Conservation (phyloP, 1,284 basidiomycete genomes). For the Cutaneotrichosporon daszewskae region DNA sequence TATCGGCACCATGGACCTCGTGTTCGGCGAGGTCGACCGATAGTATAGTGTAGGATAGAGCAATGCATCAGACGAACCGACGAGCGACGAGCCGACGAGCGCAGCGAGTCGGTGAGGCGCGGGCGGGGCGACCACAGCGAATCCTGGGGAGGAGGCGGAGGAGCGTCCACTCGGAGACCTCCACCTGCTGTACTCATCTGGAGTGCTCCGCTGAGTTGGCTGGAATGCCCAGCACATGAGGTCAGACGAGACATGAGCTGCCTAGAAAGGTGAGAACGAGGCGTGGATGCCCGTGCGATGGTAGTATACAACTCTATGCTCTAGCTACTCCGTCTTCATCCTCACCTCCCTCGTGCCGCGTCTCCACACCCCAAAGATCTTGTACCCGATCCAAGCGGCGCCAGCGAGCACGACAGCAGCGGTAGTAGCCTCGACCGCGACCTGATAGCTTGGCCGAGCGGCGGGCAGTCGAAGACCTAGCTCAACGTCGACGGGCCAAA, state of each 20-base stretch:
- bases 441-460: conserved; percentile 1
- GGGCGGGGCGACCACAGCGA: neutral
- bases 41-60: conserved; percentile 22
- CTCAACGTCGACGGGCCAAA: neutral
- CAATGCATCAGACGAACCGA: conserved; percentile 12
- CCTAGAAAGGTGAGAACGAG: too few relatives aligned
- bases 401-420: conserved; percentile 6
- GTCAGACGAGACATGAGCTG: too few relatives aligned
- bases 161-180: neutral
- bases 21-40: conserved; percentile 65
- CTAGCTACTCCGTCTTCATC: conserved; percentile 5
- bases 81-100: neutral
- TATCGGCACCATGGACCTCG: conserved; percentile 82
- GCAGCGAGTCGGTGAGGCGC: neutral
- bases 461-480: conserved; percentile 5
- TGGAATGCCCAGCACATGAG: too few relatives aligned
- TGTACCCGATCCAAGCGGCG: conserved; percentile 9
- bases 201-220: too few relatives aligned
- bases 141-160: neutral
- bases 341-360: neutral
- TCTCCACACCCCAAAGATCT: too few relatives aligned
- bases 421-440: conserved; percentile 8
- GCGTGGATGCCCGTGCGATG: too few relatives aligned
- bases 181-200: too few relatives aligned
- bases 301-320: too few relatives aligned